These are phyloP conservation scores for Picea mariana DNA, from an alignment of 83 land plant genomes.

Conservation along the genomic window DNA sequence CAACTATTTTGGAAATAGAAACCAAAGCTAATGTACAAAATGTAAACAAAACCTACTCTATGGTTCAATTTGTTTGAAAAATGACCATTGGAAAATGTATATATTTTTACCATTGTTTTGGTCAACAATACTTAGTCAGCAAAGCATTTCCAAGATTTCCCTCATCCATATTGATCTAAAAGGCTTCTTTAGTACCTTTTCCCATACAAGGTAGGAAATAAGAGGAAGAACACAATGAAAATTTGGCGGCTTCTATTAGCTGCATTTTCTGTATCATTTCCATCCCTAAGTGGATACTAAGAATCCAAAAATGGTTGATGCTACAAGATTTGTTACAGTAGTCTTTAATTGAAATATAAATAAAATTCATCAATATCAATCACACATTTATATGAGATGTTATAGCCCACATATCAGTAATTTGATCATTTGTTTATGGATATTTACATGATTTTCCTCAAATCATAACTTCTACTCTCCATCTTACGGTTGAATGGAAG, in stretches of 20 bases:
- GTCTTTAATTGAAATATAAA: neutral
- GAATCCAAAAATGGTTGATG: neutral
- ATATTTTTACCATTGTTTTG: no score
- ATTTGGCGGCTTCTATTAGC: slow-evolving; percentile 2
- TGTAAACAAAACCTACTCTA: no score
- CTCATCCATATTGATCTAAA: neutral
- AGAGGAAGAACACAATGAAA: neutral
- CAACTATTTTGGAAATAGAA: no score
- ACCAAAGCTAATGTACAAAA: no score
- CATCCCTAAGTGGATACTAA: slow-evolving; percentile 4
- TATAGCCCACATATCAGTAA: neutral
- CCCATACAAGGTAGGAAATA: neutral
- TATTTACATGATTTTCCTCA: no score
- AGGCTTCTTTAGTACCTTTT: neutral
- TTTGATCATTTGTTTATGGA: neutral
- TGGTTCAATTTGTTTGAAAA: no score
- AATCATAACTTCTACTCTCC: neutral
- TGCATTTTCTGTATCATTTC: neutral
- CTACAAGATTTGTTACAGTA: neutral
- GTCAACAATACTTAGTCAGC: no score
- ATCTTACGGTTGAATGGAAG: neutral
- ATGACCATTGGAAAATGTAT: no score
- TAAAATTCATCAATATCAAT: neutral
- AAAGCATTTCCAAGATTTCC: no score
- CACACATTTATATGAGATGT: neutral